Evolutionary conservation across 305 asterid species (phyloP).

Genomic region (Fraxinus velutina): DNA sequence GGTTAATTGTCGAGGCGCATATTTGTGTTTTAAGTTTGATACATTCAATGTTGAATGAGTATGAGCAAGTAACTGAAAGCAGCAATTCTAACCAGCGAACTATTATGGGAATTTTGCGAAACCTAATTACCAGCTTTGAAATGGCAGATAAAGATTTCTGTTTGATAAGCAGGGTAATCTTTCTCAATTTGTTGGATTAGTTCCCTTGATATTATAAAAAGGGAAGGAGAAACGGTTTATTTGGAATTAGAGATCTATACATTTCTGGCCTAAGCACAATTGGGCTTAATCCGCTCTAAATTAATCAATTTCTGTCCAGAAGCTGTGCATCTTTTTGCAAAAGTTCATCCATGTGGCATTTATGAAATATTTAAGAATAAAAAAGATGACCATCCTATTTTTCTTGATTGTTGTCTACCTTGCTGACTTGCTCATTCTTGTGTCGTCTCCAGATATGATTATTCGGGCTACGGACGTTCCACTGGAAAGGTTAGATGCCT

Average conservation of each 20-base stretch:
- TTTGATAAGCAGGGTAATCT: not conserved
- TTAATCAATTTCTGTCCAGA: not conserved
- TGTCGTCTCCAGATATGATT: constrained; percentile 67
- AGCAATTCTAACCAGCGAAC: not conserved
- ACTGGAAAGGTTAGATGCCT: constrained; percentile 79
- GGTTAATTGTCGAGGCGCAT: not conserved
- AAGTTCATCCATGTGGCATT: not conserved
- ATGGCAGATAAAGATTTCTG: not conserved
- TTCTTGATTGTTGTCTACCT: constrained; percentile 8
- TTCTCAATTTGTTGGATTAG: not conserved
- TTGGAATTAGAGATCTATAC: not conserved
- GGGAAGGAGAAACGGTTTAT: not conserved
- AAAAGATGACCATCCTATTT: not conserved
- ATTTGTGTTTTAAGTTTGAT: not conserved
- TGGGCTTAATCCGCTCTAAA: not conserved
- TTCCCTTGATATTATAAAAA: not conserved
- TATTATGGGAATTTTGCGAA: not conserved
- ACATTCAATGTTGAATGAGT: not conserved
- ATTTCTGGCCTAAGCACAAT: not conserved
- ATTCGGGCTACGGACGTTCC: constrained; percentile 96
- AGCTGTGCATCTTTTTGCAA: not conserved
- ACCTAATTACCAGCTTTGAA: not conserved
- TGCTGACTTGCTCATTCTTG: constrained; percentile 25
- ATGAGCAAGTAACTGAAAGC: not conserved
- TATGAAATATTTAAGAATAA: not conserved